Evolutionary conservation across 495 filamentous ascomycete genomes (phyloP).

Genomic region (Talaromyces thailandensis): DNA sequence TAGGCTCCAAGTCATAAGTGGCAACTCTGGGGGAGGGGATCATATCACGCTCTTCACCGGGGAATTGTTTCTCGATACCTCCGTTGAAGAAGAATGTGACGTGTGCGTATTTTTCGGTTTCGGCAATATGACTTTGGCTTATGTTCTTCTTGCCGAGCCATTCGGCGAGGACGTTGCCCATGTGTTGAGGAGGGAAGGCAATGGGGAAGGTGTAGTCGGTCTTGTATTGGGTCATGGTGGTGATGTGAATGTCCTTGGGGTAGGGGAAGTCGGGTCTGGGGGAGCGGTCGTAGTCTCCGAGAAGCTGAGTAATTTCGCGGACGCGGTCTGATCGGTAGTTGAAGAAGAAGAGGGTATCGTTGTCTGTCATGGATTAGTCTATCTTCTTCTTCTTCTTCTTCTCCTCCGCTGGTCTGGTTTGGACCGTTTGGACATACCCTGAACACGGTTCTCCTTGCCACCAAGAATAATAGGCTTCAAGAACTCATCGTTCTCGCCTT

Average conservation of each 20-base stretch:
- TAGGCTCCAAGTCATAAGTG: slow-evolving; percentile 94
- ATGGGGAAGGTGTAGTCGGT: slow-evolving; percentile 85
- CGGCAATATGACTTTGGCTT: slow-evolving; percentile 90
- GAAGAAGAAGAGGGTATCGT: slow-evolving; percentile 98
- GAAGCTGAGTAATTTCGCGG: slow-evolving; percentile 88
- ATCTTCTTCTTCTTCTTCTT: too few relatives aligned
- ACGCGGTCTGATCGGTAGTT: slow-evolving; percentile 99
- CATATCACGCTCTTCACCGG: slow-evolving; percentile 75
- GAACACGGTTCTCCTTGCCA: slow-evolving; percentile 72
- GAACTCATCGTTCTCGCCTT: slow-evolving; percentile 92
- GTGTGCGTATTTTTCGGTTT: slow-evolving; percentile 99
- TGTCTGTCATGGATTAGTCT: slow-evolving; percentile 41
- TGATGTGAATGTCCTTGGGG: slow-evolving; percentile 82
- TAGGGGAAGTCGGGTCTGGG: slow-evolving; percentile 87
- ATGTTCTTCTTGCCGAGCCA: slow-evolving; percentile 81
- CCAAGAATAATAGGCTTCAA: slow-evolving; percentile 94
- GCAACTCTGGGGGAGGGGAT: slow-evolving; percentile 68
- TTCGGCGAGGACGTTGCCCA: slow-evolving; percentile 95
- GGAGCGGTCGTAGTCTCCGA: slow-evolving; percentile 85
- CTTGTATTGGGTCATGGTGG: slow-evolving; percentile 99
- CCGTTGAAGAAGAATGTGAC: slow-evolving; percentile 99
- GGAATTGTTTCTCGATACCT: slow-evolving; percentile 93
- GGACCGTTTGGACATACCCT: slow-evolving; percentile 59
- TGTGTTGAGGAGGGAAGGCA: slow-evolving; percentile 88
- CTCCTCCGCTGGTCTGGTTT: too few relatives aligned